A percentile compares a stretch with the other conserved stretches of the same genome.
These are phyloP conservation scores for Wilhelminamyces savonicus DNA, from an alignment of 805 yeast species.

Conservation along the genomic window DNA sequence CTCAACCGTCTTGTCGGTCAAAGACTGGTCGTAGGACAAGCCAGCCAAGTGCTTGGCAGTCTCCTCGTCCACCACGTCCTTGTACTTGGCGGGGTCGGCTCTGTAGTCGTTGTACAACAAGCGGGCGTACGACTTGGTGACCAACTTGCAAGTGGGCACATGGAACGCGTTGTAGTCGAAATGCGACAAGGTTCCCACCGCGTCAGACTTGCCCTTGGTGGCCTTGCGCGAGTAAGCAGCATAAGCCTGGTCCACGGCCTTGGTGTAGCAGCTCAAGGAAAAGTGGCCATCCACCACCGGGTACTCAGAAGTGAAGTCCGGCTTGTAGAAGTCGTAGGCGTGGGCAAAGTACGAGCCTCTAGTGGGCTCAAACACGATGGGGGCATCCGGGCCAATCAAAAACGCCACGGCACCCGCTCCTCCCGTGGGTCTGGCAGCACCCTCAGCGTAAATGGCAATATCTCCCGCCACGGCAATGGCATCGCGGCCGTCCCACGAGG, in stretches of 20 bases:
- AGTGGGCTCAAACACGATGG: conserved; percentile 81
- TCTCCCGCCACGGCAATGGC: conserved; percentile 97
- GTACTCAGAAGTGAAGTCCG: conserved; percentile 92
- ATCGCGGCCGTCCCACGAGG: conserved; percentile 97
- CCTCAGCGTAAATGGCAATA: conserved; percentile 94
- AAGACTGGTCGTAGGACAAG: conserved; percentile 67
- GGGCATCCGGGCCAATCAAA: conserved; percentile 96
- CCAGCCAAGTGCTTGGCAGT: conserved; percentile 47
- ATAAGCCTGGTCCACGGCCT: conserved; percentile 87
- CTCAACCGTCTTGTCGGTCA: conserved; percentile 75
- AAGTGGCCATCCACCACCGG: conserved; percentile 97
- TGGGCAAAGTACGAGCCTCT: conserved; percentile 95
- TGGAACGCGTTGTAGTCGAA: conserved; percentile 96
- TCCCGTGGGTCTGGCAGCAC: conserved; percentile 99
- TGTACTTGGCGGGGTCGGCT: conserved; percentile 57
- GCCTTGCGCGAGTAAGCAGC: conserved; percentile 70
- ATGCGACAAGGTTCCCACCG: conserved; percentile 57
- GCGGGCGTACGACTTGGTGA: conserved; percentile 88
- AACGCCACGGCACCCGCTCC: conserved; percentile 97
- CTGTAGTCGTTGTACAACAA: conserved; percentile 82
- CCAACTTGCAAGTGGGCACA: conserved; percentile 96
- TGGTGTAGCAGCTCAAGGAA: conserved; percentile 88
- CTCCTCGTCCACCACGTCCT: conserved; percentile 35
- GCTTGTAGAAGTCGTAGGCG: conserved; percentile 97
- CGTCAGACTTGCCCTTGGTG: conserved; percentile 39